Conservation (phyloP, 495 filamentous ascomycete species). For the Lasiosphaeria hispida region DNA sequence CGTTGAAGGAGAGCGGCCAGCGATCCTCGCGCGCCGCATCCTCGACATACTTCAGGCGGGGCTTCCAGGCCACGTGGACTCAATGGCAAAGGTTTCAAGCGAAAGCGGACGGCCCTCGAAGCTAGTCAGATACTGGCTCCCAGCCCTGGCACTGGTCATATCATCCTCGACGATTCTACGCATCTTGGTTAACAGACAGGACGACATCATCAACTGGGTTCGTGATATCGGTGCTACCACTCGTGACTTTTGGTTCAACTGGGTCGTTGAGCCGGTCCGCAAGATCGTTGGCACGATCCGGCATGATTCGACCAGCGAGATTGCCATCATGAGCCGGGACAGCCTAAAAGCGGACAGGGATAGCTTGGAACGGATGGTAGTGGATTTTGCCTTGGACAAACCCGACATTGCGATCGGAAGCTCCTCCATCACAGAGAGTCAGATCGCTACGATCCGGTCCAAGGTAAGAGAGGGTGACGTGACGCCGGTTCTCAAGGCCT, state of each 20-base stretch:
- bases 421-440: constrained; percentile 46
- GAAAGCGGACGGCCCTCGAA: constrained; percentile 71
- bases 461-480: constrained; percentile 89
- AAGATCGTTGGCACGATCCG: constrained; percentile 89
- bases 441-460: constrained; percentile 66
- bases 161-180: constrained; percentile 79
- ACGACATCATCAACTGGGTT: constrained; percentile 74
- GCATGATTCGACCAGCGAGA: constrained; percentile 85
- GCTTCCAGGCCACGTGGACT: constrained; percentile 53
- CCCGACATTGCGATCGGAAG: constrained; percentile 50
- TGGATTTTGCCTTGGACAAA: constrained; percentile 86
- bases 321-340: constrained; percentile 90
- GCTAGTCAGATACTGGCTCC: constrained; percentile 87
- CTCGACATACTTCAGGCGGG: constrained; percentile 61
- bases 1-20: constrained; percentile 43
- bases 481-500: constrained; percentile 84
- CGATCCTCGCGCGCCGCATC: constrained; percentile 63
- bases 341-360: constrained; percentile 85
- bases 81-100: constrained; percentile 47
- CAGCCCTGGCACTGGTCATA: constrained; percentile 60
- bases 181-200: constrained; percentile 66
- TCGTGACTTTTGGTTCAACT: constrained; percentile 90
- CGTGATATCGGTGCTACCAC: constrained; percentile 69
- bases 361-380: constrained; percentile 94
- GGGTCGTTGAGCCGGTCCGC: constrained; percentile 80